Conservation (phyloP, 768 basidiomycete genomes). For the Clathrus columnatus region DNA sequence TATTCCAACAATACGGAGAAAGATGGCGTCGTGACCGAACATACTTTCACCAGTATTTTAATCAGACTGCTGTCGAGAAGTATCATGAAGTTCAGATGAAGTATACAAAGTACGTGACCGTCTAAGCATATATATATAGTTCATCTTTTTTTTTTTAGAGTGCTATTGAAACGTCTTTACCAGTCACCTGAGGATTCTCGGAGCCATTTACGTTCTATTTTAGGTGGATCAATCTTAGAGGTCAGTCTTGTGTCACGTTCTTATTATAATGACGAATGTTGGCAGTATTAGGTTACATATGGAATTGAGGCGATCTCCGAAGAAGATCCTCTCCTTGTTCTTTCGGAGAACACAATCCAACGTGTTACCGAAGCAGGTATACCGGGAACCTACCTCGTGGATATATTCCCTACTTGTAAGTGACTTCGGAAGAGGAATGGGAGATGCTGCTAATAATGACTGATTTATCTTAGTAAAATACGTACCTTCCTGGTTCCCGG, state of each 20-base stretch:
- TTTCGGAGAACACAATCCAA: constrained; percentile 11
- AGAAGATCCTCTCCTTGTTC: constrained; percentile 11
- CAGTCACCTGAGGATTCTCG: constrained; percentile 6
- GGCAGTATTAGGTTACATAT: constrained; percentile 15
- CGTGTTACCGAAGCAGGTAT: background rate
- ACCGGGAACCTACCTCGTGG: constrained; percentile 11
- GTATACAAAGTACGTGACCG: constrained; percentile 28
- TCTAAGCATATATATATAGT: background rate
- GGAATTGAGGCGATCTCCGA: constrained; percentile 11
- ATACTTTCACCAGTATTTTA: constrained; percentile 45
- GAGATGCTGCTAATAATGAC: background rate
- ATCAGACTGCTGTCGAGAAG: constrained; percentile 30
- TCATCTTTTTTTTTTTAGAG: background rate
- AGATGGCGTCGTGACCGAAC: constrained; percentile 31
- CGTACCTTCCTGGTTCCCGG: constrained; percentile 16
- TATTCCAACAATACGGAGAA: constrained; percentile 44
- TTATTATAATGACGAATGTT: constrained; percentile 2
- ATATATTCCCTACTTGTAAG: constrained; percentile 9
- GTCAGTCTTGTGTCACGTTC: background rate
- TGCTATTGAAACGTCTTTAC: background rate
- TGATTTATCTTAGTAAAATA: constrained; percentile 12
- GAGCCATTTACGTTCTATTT: background rate
- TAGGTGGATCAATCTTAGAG: background rate
- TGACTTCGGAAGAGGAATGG: background rate
- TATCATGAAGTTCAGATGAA: constrained; percentile 38